Conservation (phyloP, 768 basidiomycete genomes). For the Epithele typhae region DNA sequence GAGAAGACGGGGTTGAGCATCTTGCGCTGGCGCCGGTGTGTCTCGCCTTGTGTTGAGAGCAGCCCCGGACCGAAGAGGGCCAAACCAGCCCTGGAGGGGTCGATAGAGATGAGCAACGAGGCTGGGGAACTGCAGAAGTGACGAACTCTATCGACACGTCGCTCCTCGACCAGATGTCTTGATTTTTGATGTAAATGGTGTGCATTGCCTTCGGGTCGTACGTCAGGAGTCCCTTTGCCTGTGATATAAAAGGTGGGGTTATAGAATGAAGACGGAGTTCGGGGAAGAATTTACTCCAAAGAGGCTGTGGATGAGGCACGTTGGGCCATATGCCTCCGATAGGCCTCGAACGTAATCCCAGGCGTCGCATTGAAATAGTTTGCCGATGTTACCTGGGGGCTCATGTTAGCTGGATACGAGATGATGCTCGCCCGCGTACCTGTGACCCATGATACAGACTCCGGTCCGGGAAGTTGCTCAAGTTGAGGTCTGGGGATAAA, state of each 20-base stretch:
- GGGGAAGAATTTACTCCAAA: constrained; percentile 35
- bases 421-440: too few relatives aligned
- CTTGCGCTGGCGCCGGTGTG: constrained; percentile 24
- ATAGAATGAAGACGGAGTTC: not conserved
- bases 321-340: constrained; percentile 32
- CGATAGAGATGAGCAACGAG: too few relatives aligned
- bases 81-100: too few relatives aligned
- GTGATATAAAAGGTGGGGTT: too few relatives aligned
- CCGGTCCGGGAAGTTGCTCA: too few relatives aligned
- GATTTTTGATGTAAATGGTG: constrained; percentile 42
- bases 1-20: constrained; percentile 14
- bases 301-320: constrained; percentile 41
- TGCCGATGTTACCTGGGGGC: constrained; percentile 1
- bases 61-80: constrained; percentile 41
- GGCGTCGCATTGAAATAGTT: not conserved
- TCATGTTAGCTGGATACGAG: too few relatives aligned
- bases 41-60: constrained; percentile 25
- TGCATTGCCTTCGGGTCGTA: constrained; percentile 45
- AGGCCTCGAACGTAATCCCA: constrained; percentile 1
- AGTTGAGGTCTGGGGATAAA: too few relatives aligned
- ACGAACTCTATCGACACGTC: too few relatives aligned
- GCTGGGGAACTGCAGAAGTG: too few relatives aligned
- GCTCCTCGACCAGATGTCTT: constrained; percentile 35
- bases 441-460: too few relatives aligned
- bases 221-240: constrained; percentile 34